Conservation (phyloP, 768 basidiomycete species). For the Tulasnella sp. region DNA sequence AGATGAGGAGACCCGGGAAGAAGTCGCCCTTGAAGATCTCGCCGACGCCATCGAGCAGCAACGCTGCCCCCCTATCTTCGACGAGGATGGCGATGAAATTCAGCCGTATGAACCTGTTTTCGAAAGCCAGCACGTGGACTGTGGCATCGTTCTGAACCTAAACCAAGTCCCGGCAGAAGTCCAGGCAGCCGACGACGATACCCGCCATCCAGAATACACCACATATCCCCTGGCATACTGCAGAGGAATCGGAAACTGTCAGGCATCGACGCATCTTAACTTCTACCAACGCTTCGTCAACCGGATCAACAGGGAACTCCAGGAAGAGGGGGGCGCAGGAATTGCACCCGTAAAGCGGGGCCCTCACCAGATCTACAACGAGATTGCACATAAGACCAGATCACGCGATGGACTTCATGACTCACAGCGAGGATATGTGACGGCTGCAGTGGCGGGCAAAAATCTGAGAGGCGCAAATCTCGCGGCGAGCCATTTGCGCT, state of each 20-base stretch:
- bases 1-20: too few species aligned
- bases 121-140: not conserved
- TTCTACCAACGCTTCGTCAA: not conserved
- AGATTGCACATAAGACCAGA: not conserved
- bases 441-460: not conserved
- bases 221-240: not conserved
- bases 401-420: not conserved
- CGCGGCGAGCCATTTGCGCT: not conserved
- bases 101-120: too few species aligned
- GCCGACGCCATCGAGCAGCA: too few species aligned
- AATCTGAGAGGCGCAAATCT: not conserved
- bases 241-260: not conserved
- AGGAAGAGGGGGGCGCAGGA: too few species aligned
- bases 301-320: not conserved
- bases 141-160: not conserved
- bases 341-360: not conserved
- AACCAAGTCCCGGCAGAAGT: not conserved
- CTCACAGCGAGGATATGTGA: not conserved
- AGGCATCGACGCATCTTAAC: not conserved
- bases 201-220: not conserved
- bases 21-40: too few species aligned
- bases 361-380: not conserved
- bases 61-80: too few species aligned
- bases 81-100: too few species aligned
- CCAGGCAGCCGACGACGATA: not conserved